These are phyloP conservation scores for Fallopia convolvulus DNA, from an alignment of 148 eudicot species.

Conservation along the genomic window DNA sequence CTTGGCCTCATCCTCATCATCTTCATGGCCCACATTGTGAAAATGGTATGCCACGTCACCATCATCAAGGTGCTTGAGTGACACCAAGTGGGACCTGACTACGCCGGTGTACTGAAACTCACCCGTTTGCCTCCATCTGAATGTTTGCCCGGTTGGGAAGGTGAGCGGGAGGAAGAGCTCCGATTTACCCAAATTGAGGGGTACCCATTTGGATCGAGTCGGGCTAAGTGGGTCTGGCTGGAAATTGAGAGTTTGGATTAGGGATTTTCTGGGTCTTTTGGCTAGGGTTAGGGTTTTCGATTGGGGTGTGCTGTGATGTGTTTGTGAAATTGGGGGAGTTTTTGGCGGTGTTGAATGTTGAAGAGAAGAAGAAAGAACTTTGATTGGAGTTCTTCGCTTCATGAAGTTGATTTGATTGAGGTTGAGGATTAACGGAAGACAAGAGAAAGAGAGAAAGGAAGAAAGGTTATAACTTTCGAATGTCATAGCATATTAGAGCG, in stretches of 20 bases:
- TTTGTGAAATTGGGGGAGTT: slow-evolving; percentile 40
- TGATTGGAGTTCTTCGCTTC: slow-evolving; percentile 27
- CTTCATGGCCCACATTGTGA: slow-evolving; percentile 24
- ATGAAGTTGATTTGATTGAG: slow-evolving; percentile 8
- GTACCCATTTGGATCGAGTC: slow-evolving; percentile 40
- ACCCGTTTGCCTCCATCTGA: slow-evolving; percentile 80
- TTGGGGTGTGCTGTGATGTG: slow-evolving; percentile 18
- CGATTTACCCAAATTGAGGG: slow-evolving; percentile 53
- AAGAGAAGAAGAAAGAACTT: not conserved
- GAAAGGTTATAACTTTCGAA: not conserved
- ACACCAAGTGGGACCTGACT: slow-evolving; percentile 59
- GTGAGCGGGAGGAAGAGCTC: slow-evolving; percentile 75
- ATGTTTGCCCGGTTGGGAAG: slow-evolving; percentile 96
- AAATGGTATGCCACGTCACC: slow-evolving; percentile 45
- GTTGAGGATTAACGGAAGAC: not conserved
- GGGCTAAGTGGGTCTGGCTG: slow-evolving; percentile 11
- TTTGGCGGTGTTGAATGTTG: slow-evolving; percentile 22
- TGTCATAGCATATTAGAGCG: not conserved
- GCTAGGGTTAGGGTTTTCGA: slow-evolving; percentile 18
- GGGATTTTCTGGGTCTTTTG: slow-evolving; percentile 33
- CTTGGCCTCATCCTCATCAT: slow-evolving; percentile 29
- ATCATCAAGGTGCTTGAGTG: slow-evolving; percentile 55
- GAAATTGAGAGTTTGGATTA: slow-evolving; percentile 21
- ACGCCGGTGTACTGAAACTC: slow-evolving; percentile 63
- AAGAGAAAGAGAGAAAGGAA: not conserved